These are phyloP conservation scores for Aspergillus sergii DNA, from an alignment of 2,329 filamentous ascomycete species.

Conservation along the genomic window DNA sequence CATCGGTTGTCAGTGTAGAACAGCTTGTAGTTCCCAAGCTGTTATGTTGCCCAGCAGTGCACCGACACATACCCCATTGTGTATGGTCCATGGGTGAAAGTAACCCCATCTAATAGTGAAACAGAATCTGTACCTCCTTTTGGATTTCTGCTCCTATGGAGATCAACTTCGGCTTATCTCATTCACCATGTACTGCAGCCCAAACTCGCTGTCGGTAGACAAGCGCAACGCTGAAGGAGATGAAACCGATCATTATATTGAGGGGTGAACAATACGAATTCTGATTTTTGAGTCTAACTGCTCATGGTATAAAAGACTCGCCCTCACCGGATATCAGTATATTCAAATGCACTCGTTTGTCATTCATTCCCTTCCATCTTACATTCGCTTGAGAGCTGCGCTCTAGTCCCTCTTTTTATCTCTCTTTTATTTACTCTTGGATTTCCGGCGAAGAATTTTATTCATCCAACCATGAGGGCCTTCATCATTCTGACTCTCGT, in stretches of 20 bases:
- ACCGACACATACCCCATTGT: not conserved
- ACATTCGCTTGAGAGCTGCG: not conserved
- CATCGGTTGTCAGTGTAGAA: not conserved
- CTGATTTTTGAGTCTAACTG: not conserved
- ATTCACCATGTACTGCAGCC: too few relatives aligned
- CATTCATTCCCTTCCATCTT: not conserved
- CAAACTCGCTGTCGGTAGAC: too few relatives aligned
- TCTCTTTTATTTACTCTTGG: not conserved
- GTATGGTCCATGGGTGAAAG: not conserved
- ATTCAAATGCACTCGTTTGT: not conserved
- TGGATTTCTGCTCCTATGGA: not conserved
- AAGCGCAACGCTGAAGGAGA: not conserved
- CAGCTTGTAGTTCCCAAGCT: too few relatives aligned
- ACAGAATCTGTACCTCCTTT: not conserved
- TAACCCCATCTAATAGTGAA: not conserved
- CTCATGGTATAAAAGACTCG: not conserved
- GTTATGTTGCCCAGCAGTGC: not conserved
- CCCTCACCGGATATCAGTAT: not conserved
- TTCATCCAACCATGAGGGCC: not conserved
- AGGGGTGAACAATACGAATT: not conserved
- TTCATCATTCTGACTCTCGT: not conserved
- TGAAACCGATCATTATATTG: not conserved
- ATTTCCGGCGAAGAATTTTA: too few relatives aligned
- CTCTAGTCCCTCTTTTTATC: not conserved
- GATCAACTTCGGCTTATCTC: not conserved